Evolutionary conservation across 495 filamentous ascomycete genomes (phyloP), one percentile per base, ranked within the genome.

Genomic region (Umbilicaria muhlenbergii): DNA sequence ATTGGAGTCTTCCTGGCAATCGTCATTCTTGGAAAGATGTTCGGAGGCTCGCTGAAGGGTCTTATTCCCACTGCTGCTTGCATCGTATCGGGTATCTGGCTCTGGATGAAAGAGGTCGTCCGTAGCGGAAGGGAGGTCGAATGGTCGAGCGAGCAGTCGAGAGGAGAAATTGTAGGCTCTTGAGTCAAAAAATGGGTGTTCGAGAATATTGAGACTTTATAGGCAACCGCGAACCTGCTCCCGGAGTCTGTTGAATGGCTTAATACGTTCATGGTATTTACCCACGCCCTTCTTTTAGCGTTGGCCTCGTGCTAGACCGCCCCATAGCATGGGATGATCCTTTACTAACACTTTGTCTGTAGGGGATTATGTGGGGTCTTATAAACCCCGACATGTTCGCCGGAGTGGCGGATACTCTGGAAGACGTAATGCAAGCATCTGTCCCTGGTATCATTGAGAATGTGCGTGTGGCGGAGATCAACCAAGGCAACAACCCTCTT

Each of bases 391-490:
- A 94, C 1, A 93, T 96, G 86, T 83, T 96, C 52, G 67, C 70
- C 8, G 73, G 75, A 0, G 66, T 83, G 19, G 78, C 77, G 15
- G 78, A 84, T 56, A 77, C 76, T 0, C 73, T 87, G 11, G 84
- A 87, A 59, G 89, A 96, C 55, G 83, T 96, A 39, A 95, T 96
- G 89, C 86, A 93, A 64, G 89, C 86, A 17, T 92, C 84, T 8
- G 79, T 92, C 0, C 89, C 89, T 0, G 79, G 77, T 0, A 66
- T 94, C 32, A 83, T 95, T 40, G 86, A 95, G 58, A 92, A 94
- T 51, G 87, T 96, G 36, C 78, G 87, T 39, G 86, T 95, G n/a
- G 86, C 87, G 38, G 89, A 94, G 52, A 94, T 96, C 51, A 84
- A 84, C 50, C 89, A 94, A 58, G 89, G 89, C 8, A 84, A 69